Percentiles rank a stretch among this genome's conserved stretches.
These are phyloP conservation scores for Fusarium zealandicum DNA, from an alignment of 2,329 filamentous ascomycete species.

Conservation along the genomic window DNA sequence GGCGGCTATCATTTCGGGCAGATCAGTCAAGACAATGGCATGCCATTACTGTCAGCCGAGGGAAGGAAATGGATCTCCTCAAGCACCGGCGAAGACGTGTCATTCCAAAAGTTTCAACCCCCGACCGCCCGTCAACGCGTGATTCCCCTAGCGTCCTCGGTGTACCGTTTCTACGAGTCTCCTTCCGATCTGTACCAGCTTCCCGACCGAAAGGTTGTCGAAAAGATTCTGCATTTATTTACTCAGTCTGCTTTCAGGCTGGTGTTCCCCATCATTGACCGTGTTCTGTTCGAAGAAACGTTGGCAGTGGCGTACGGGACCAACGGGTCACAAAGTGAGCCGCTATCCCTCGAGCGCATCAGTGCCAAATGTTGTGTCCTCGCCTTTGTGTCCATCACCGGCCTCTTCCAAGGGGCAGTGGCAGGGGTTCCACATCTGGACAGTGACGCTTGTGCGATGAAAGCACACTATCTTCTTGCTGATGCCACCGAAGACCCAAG, in stretches of 20 bases:
- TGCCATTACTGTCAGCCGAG: constrained; percentile 32
- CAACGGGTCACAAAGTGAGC: constrained; percentile 24
- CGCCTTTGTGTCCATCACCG: constrained; percentile 53
- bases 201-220: constrained; percentile 39
- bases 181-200: constrained; percentile 18
- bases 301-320: constrained; percentile 56
- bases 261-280: constrained; percentile 59
- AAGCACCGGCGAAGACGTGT: constrained; percentile 29
- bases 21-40: constrained; percentile 37
- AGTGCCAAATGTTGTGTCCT: constrained; percentile 56
- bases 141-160: not conserved
- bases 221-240: constrained; percentile 36
- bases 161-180: constrained; percentile 1
- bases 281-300: constrained; percentile 54
- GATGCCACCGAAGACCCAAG: constrained; percentile 53
- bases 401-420: constrained; percentile 28
- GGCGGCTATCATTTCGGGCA: constrained; percentile 35
- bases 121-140: not conserved
- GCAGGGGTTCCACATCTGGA: constrained; percentile 43
- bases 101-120: not conserved
- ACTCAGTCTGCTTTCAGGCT: constrained; percentile 48
- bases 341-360: constrained; percentile 38
- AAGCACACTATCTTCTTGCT: constrained; percentile 52
- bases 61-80: constrained; percentile 31
- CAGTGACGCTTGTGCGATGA: constrained; percentile 49